A percentile compares a stretch with the other conserved stretches of the same genome.
Conservation (phyloP, 1,139 yeast genomes). For the Pichia sp. region DNA sequence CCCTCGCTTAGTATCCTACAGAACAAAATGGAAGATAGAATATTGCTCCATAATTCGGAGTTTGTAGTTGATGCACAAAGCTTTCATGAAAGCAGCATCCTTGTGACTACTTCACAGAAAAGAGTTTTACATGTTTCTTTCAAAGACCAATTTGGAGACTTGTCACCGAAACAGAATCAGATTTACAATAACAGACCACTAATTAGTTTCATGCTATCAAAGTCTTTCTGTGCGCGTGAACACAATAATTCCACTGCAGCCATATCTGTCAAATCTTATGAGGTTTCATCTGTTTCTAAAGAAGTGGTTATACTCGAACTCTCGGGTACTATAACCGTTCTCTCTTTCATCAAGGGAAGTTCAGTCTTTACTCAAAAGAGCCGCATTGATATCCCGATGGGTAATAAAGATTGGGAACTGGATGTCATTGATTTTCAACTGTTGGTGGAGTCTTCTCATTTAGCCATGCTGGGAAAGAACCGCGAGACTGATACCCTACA, state of each 20-base stretch:
- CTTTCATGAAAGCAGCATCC: conserved; percentile 70
- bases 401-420: too few relatives aligned
- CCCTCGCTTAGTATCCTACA: conserved; percentile 30
- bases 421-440: conserved; percentile 7
- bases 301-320: conserved; percentile 41
- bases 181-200: conserved; percentile 29
- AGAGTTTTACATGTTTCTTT: conserved; percentile 57
- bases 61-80: conserved; percentile 49
- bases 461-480: too few relatives aligned
- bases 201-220: conserved; percentile 21
- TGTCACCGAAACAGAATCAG: conserved; percentile 35
- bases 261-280: conserved; percentile 42
- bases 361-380: conserved; percentile 8
- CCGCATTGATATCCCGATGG: conserved; percentile 1
- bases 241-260: conserved; percentile 36
- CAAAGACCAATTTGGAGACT: conserved; percentile 64
- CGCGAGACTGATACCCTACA: too few relatives aligned
- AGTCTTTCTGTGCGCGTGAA: conserved; percentile 16
- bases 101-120: conserved; percentile 65
- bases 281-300: conserved; percentile 18
- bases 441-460: too few relatives aligned
- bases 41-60: conserved; percentile 46
- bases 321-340: conserved; percentile 33
- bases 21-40: conserved; percentile 29
- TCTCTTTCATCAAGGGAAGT: conserved; percentile 21